A percentile compares a stretch with the other conserved stretches of the same genome.
These are phyloP conservation scores for Eimeria tenella DNA, from an alignment of 169 alveolate genomes.

Conservation along the genomic window DNA sequence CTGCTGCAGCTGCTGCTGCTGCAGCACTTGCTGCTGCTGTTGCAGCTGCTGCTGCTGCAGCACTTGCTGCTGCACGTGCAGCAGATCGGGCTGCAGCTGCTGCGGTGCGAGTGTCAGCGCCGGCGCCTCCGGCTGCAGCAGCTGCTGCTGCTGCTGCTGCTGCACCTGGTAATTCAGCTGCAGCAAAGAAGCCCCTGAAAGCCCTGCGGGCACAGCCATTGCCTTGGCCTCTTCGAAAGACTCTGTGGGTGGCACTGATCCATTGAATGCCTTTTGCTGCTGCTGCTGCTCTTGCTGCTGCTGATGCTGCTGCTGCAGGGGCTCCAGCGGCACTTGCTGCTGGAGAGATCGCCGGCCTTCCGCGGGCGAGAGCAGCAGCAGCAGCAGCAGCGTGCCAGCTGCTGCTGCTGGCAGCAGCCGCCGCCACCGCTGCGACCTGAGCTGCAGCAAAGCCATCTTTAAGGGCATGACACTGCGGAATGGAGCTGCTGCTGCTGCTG, in stretches of 20 bases:
- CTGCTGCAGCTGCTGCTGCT: background rate
- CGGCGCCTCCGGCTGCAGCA: background rate
- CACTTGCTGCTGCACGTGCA: background rate
- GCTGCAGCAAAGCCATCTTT: no score
- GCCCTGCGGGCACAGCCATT: background rate
- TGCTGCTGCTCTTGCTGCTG: background rate
- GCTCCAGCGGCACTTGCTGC: no score
- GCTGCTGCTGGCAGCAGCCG: no score
- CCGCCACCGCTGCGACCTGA: no score
- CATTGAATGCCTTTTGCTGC: background rate
- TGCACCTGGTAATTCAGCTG: background rate
- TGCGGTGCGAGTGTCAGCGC: background rate
- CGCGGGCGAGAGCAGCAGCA: no score
- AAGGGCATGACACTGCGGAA: no score
- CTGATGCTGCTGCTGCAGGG: background rate
- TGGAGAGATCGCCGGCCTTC: no score
- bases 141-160: background rate
- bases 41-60: background rate
- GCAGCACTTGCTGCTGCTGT: background rate
- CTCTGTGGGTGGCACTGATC: background rate
- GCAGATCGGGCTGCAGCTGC: background rate
- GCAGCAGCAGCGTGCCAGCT: no score
- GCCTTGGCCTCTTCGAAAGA: conserved; percentile 4
- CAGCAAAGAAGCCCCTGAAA: background rate
- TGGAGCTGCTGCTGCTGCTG: no score